Evolutionary conservation across 139 green algal species (phyloP).

Genomic region (Zygnema cylindricum): DNA sequence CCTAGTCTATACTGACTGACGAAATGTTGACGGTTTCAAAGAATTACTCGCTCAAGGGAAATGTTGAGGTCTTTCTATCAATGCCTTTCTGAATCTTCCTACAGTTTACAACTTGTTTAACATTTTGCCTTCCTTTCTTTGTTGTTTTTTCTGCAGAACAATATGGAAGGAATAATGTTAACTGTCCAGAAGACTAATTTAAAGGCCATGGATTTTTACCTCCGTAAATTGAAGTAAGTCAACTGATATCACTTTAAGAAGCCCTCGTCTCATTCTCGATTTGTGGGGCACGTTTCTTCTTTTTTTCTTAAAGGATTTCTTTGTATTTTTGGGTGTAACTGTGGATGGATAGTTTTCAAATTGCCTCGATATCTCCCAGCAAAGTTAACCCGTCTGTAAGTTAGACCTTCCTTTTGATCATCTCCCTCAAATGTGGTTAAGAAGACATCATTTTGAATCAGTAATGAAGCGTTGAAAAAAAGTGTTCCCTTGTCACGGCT

Average conservation of each 20-base stretch:
- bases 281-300: not conserved
- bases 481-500: too few relatives aligned
- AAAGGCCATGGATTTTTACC: slow-evolving; percentile 60
- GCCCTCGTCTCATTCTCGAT: not conserved
- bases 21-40: too few relatives aligned
- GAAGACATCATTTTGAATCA: too few relatives aligned
- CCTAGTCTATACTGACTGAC: too few relatives aligned
- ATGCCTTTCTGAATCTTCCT: too few relatives aligned
- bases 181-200: slow-evolving; percentile 67
- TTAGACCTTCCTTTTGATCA: not conserved
- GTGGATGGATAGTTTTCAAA: not conserved
- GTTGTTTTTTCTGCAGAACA: not conserved
- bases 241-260: not conserved
- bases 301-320: not conserved
- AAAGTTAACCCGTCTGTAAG: not conserved
- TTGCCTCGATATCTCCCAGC: not conserved
- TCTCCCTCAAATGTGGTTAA: too few relatives aligned
- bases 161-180: slow-evolving; percentile 65
- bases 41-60: too few relatives aligned
- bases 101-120: too few relatives aligned
- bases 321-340: not conserved
- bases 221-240: slow-evolving; percentile 22
- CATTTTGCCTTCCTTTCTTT: not conserved
- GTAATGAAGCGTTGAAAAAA: too few relatives aligned
- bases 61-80: too few relatives aligned